Evolutionary conservation across 1,139 yeast species (phyloP).

Genomic region (Martiniozyma asiatica): DNA sequence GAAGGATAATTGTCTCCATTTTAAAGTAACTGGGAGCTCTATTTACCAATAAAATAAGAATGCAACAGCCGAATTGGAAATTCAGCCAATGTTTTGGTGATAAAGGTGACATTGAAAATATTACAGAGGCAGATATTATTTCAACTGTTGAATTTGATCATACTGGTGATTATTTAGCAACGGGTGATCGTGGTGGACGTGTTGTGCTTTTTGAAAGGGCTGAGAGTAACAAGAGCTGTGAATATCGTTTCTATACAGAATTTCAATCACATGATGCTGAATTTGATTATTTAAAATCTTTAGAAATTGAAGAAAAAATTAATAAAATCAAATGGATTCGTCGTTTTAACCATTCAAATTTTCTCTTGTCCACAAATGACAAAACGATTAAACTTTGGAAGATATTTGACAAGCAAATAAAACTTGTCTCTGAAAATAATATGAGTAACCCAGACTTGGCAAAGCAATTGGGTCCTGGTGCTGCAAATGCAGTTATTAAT

Average conservation of each 20-base stretch:
- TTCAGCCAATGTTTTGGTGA: conserved; percentile 95
- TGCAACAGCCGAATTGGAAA: conserved; percentile 36
- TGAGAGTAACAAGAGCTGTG: conserved; percentile 71
- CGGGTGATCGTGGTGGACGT: conserved; percentile 98
- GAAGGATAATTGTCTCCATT: too few species aligned
- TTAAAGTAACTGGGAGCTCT: too few species aligned
- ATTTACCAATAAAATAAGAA: conserved; percentile 6
- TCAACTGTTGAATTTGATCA: conserved; percentile 95
- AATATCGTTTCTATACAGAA: conserved; percentile 91
- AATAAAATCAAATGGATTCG: conserved; percentile 96
- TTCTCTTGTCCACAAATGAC: conserved; percentile 84
- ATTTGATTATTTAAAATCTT: conserved; percentile 87
- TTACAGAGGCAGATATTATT: conserved; percentile 95
- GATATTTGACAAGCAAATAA: conserved; percentile 81
- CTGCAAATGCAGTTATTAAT: too few species aligned
- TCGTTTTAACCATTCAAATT: conserved; percentile 79
- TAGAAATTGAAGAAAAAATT: conserved; percentile 96
- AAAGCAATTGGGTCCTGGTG: too few species aligned
- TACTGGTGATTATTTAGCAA: conserved; percentile 89
- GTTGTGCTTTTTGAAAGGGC: conserved; percentile 92
- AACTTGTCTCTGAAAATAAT: conserved; percentile 86
- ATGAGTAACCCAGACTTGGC: conserved; percentile 32
- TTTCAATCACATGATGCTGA: conserved; percentile 98
- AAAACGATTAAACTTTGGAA: conserved; percentile 98
- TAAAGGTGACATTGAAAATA: conserved; percentile 90